Evolutionary conservation across 1,284 basidiomycete genomes (phyloP).

Genomic region (Puccinia horiana): DNA sequence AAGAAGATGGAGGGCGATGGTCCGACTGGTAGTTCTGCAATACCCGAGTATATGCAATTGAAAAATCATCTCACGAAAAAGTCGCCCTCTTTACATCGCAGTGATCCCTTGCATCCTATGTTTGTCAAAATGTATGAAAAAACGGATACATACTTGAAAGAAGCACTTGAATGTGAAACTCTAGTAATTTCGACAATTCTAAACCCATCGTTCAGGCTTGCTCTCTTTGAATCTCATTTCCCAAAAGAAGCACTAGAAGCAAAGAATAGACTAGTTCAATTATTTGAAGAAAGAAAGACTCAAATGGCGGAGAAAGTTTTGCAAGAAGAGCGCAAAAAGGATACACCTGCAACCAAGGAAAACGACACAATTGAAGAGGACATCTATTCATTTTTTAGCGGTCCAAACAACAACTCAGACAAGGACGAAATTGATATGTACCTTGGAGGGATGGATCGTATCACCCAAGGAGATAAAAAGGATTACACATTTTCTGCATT

Average conservation of each 20-base stretch:
- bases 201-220: constrained; percentile 20
- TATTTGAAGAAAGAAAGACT: no score
- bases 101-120: constrained; percentile 24
- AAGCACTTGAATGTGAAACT: constrained; percentile 15
- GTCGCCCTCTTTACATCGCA: not conserved
- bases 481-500: no score
- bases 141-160: constrained; percentile 22
- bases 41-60: constrained; percentile 12
- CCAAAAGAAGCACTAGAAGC: not conserved
- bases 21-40: constrained; percentile 22
- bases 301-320: constrained; percentile 5
- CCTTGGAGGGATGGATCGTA: constrained; percentile 19
- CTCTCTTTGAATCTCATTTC: constrained; percentile 6
- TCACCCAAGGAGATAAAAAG: constrained; percentile 16
- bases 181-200: constrained; percentile 22
- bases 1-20: constrained; percentile 32
- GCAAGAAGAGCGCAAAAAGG: constrained; percentile 19
- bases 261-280: constrained; percentile 14
- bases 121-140: constrained; percentile 12
- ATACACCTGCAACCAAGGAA: constrained; percentile 3
- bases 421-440: constrained; percentile 18
- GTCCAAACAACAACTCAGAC: constrained; percentile 6
- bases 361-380: not conserved
- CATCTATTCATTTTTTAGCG: constrained; percentile 13
- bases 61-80: constrained; percentile 15